Conservation (phyloP, 1,284 basidiomycete species). For the Sporisorium graminicola region DNA sequence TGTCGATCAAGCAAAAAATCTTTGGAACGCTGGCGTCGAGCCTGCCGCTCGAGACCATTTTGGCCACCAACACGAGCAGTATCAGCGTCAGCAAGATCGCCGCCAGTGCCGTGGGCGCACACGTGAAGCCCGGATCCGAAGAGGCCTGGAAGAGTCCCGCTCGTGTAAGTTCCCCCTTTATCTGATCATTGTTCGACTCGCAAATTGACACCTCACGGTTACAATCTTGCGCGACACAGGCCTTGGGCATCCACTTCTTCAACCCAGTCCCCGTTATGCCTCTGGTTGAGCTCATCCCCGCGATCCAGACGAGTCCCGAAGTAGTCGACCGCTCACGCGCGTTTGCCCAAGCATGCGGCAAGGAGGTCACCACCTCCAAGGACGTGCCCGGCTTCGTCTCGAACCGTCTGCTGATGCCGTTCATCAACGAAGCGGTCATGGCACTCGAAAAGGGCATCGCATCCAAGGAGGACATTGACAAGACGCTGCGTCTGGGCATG, state of each 20-base stretch:
- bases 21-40: slow-evolving; percentile 80
- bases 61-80: slow-evolving; percentile 93
- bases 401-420: slow-evolving; percentile 81
- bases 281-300: slow-evolving; percentile 91
- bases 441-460: slow-evolving; percentile 91
- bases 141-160: slow-evolving; percentile 52
- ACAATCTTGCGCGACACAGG: slow-evolving; percentile 14
- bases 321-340: slow-evolving; percentile 82
- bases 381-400: slow-evolving; percentile 84
- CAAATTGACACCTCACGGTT: neutral
- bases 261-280: slow-evolving; percentile 82
- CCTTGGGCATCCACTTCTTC: slow-evolving; percentile 86
- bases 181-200: neutral
- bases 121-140: slow-evolving; percentile 53
- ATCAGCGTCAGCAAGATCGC: slow-evolving; percentile 96
- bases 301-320: slow-evolving; percentile 85
- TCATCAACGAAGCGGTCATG: slow-evolving; percentile 93
- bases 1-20: slow-evolving; percentile 83
- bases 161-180: slow-evolving; percentile 31
- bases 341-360: slow-evolving; percentile 90
- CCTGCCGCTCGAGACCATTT: slow-evolving; percentile 80
- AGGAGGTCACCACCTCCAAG: slow-evolving; percentile 72
- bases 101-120: slow-evolving; percentile 70
- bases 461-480: slow-evolving; percentile 93
- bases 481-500: slow-evolving; percentile 92